These are phyloP conservation scores for Plasmodium vinckei DNA, from an alignment of 169 alveolate species.

Conservation along the genomic window DNA sequence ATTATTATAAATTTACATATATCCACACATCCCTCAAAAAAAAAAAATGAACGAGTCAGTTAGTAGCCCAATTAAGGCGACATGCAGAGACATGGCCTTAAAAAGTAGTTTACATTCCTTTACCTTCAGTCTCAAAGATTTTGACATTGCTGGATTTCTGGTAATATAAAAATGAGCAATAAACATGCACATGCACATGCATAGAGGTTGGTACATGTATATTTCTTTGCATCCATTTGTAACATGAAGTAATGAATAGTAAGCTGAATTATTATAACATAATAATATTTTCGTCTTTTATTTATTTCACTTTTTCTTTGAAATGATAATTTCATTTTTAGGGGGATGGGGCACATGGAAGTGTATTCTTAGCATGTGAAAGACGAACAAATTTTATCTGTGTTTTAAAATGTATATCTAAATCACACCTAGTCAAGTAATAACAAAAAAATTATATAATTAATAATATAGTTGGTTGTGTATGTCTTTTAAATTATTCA, in stretches of 20 bases:
- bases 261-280: too few relatives aligned
- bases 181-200: neutral
- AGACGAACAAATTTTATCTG: constrained; percentile 91
- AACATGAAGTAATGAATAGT: too few relatives aligned
- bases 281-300: too few relatives aligned
- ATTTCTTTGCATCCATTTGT: neutral
- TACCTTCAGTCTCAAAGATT: constrained; percentile 83
- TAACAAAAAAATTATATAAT: neutral
- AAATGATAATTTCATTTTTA: constrained; percentile 24
- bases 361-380: constrained; percentile 91
- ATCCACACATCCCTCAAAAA: neutral
- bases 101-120: constrained; percentile 83
- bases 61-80: constrained; percentile 77
- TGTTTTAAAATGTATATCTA: constrained; percentile 88
- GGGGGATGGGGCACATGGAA: constrained; percentile 94
- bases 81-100: constrained; percentile 80
- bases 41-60: constrained; percentile 57
- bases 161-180: constrained; percentile 48
- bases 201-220: neutral
- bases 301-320: neutral
- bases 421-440: constrained; percentile 82
- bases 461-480: neutral
- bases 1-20: neutral
- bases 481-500: neutral
- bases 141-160: constrained; percentile 86